These are phyloP conservation scores for Posidonia australis DNA, from an alignment of 106 monocot genomes.

Conservation along the genomic window DNA sequence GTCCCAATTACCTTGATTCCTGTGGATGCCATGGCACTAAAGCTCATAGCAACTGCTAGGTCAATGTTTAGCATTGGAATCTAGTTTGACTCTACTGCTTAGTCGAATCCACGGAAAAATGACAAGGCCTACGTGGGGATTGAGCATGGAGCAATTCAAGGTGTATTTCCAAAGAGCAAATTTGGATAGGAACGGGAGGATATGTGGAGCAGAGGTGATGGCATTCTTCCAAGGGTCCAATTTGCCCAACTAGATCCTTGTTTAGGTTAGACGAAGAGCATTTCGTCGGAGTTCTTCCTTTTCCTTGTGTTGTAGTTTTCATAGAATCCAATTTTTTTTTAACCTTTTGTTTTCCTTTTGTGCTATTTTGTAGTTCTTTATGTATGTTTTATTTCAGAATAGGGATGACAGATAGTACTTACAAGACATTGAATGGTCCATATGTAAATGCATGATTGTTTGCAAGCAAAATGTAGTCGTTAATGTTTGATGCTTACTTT, in stretches of 20 bases:
- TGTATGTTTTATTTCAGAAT: no score
- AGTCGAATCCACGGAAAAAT: no score
- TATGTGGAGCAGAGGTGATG: conserved; percentile 82
- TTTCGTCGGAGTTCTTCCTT: background rate
- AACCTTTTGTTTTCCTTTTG: background rate
- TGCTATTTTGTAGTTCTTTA: background rate
- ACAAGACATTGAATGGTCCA: no score
- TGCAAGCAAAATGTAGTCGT: no score
- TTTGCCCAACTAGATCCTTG: conserved; percentile 61
- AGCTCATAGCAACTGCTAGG: background rate
- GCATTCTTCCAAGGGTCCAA: conserved; percentile 78
- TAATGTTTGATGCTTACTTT: no score
- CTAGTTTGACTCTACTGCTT: background rate
- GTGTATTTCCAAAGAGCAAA: conserved; percentile 73
- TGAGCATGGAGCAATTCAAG: conserved; percentile 50
- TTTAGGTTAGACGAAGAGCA: conserved; percentile 35
- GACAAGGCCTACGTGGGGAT: conserved; percentile 6
- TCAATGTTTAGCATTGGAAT: background rate
- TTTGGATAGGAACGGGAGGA: conserved; percentile 82
- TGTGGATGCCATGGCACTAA: background rate
- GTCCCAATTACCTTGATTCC: background rate
- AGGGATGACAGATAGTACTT: no score
- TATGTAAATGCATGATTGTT: no score
- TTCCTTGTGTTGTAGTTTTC: no score
- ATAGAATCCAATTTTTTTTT: background rate